These are phyloP conservation scores for Aspergillus calidoustus DNA, from an alignment of 2,329 filamentous ascomycete genomes.

Conservation along the genomic window DNA sequence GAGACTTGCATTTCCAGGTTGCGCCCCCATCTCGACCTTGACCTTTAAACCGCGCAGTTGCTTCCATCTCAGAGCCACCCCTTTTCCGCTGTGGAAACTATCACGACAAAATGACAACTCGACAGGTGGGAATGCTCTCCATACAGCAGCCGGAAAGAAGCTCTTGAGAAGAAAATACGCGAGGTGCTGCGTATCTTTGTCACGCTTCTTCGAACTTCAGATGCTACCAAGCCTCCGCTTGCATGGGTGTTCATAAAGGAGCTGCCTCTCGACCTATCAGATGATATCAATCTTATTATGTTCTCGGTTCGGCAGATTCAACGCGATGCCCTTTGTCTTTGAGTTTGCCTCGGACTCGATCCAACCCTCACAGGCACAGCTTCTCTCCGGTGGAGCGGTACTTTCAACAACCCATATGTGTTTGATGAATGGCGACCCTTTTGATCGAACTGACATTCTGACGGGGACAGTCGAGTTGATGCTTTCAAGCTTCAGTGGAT, in stretches of 20 bases:
- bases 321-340: not conserved
- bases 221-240: slow-evolving; percentile 5
- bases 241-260: not conserved
- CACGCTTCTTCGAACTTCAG: not conserved
- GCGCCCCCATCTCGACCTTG: slow-evolving; percentile 27
- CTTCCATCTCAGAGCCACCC: slow-evolving; percentile 22
- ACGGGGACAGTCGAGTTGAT: not conserved
- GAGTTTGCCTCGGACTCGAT: not conserved
- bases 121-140: not conserved
- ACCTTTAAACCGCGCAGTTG: slow-evolving; percentile 17
- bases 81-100: slow-evolving; percentile 15
- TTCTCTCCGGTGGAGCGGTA: slow-evolving; percentile 5
- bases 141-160: slow-evolving; percentile 1
- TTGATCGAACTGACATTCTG: not conserved
- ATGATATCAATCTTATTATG: not conserved
- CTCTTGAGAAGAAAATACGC: not conserved
- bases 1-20: slow-evolving; percentile 33
- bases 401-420: not conserved
- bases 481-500: not conserved
- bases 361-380: not conserved
- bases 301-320: not conserved
- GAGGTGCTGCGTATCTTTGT: not conserved
- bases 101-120: not conserved
- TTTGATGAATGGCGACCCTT: not conserved
- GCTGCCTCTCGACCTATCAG: not conserved